Conservation (phyloP, 2,329 filamentous ascomycete genomes). For the Cladosporium austrohemisphaericum region DNA sequence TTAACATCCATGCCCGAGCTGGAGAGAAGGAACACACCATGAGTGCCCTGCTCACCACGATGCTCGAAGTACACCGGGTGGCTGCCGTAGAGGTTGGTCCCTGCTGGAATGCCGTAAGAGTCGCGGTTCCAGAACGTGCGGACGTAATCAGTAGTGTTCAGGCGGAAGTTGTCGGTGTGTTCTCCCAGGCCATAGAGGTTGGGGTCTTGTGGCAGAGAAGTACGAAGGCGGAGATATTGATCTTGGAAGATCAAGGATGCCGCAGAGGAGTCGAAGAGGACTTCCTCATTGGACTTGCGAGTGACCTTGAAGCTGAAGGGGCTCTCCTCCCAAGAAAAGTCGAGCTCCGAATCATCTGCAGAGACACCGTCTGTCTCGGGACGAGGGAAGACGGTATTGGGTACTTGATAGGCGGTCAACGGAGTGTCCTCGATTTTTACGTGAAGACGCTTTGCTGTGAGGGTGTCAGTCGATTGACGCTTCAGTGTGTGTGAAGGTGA, state of each 20-base stretch:
- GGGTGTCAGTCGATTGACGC: constrained; percentile 4
- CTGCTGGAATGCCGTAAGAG: constrained; percentile 56
- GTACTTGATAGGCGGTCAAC: constrained; percentile 16
- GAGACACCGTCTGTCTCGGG: constrained; percentile 25
- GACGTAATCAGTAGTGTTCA: constrained; percentile 66
- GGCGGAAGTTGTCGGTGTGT: constrained; percentile 59
- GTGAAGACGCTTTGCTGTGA: constrained; percentile 16
- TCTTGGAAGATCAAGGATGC: constrained; percentile 69
- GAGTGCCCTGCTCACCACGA: constrained; percentile 49
- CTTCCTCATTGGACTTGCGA: constrained; percentile 22
- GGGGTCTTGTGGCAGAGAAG: constrained; percentile 63
- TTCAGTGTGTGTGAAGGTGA: neutral
- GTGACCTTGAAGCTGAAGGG: constrained; percentile 21
- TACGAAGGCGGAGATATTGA: constrained; percentile 72
- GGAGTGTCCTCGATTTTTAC: constrained; percentile 18
- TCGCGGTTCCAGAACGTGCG: constrained; percentile 69
- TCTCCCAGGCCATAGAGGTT: constrained; percentile 77
- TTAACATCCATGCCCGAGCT: constrained; percentile 74
- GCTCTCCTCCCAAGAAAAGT: constrained; percentile 49
- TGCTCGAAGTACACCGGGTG: constrained; percentile 74
- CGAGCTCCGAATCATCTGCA: constrained; percentile 41
- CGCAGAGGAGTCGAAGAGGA: constrained; percentile 67
- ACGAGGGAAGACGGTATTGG: constrained; percentile 9
- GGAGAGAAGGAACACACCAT: constrained; percentile 66
- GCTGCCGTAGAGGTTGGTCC: constrained; percentile 66